phyloP scores from a whole-genome alignment of 192 early-diverging fungal genomes.

The Gonapodya prolifera region DNA sequence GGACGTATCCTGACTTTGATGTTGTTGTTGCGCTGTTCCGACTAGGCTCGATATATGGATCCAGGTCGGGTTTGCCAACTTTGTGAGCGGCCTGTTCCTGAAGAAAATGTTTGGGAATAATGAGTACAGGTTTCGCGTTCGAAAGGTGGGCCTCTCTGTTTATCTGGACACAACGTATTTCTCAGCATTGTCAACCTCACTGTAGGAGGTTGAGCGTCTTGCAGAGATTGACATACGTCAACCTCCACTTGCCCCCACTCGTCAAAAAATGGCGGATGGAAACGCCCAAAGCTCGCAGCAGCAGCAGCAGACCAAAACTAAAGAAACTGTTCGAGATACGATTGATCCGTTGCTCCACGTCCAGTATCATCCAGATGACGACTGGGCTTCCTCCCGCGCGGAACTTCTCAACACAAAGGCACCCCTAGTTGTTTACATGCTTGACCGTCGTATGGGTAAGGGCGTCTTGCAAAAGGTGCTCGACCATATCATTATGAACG shows the following conservation, averaged over 20 bases:
- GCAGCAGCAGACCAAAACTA: conserved; percentile 25
- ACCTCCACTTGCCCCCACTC: background rate
- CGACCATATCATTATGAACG: conserved; percentile 56
- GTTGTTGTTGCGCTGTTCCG: too few species aligned
- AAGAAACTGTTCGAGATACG: conserved; percentile 8
- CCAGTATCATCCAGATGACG: conserved; percentile 33
- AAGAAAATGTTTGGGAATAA: conserved; percentile 72
- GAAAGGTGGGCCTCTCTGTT: conserved; percentile 31
- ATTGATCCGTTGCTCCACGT: conserved; percentile 22
- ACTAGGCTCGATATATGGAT: conserved; percentile 80
- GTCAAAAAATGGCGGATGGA: conserved; percentile 2
- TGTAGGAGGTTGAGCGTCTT: conserved; percentile 70
- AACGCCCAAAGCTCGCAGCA: background rate
- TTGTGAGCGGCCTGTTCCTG: conserved; percentile 60
- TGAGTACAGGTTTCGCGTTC: conserved; percentile 73
- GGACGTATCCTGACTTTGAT: background rate
- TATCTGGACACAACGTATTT: background rate
- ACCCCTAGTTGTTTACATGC: conserved; percentile 80
- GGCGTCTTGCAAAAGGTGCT: conserved; percentile 63
- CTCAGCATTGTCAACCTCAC: background rate
- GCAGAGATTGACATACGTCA: conserved; percentile 23
- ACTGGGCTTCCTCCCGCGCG: conserved; percentile 21
- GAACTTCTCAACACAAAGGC: conserved; percentile 78
- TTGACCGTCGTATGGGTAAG: conserved; percentile 72
- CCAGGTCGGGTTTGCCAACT: conserved; percentile 64